These are phyloP conservation scores for Domatiomyces catenatus DNA, from an alignment of 2,329 filamentous ascomycete species.

Conservation along the genomic window DNA sequence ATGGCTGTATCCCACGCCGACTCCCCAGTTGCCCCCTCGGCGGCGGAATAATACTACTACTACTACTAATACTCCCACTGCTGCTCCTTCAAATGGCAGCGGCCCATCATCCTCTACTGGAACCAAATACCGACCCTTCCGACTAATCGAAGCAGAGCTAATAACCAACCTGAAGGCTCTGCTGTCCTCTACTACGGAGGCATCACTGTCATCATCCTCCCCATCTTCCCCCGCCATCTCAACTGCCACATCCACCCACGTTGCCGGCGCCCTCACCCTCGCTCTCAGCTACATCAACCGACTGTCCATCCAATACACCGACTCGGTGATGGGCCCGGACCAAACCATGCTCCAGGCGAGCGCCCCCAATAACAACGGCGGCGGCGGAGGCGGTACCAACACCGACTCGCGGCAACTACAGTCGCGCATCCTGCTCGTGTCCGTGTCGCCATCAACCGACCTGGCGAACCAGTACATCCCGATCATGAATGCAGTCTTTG, in stretches of 20 bases:
- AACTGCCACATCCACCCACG: slow-evolving; percentile 62
- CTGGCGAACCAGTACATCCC: slow-evolving; percentile 85
- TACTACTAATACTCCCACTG: slow-evolving; percentile 23
- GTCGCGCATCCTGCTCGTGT: slow-evolving; percentile 75
- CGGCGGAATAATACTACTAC: slow-evolving; percentile 2
- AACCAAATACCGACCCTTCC: slow-evolving; percentile 91
- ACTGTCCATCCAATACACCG: slow-evolving; percentile 48
- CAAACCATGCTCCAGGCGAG: slow-evolving; percentile 12
- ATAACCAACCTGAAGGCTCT: slow-evolving; percentile 59
- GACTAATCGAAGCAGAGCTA: slow-evolving; percentile 69
- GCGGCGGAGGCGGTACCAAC: slow-evolving; percentile 12
- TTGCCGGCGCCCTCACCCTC: slow-evolving; percentile 79
- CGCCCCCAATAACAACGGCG: slow-evolving; percentile 23
- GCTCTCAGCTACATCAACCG: slow-evolving; percentile 87
- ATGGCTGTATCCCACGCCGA: slow-evolving; percentile 67
- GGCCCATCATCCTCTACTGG: slow-evolving; percentile 29
- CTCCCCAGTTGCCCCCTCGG: slow-evolving; percentile 7
- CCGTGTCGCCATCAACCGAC: slow-evolving; percentile 77
- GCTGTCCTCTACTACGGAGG: slow-evolving; percentile 49
- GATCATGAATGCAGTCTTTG: slow-evolving; percentile 97
- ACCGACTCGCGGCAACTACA: slow-evolving; percentile 38
- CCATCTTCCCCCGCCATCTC: slow-evolving; percentile 36
- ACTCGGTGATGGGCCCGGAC: slow-evolving; percentile 34
- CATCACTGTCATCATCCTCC: slow-evolving; percentile 9
- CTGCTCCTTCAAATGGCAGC: slow-evolving; percentile 9